These are phyloP conservation scores for Zymoseptoria brevis DNA, from an alignment of 2,329 filamentous ascomycete genomes.

Conservation along the genomic window DNA sequence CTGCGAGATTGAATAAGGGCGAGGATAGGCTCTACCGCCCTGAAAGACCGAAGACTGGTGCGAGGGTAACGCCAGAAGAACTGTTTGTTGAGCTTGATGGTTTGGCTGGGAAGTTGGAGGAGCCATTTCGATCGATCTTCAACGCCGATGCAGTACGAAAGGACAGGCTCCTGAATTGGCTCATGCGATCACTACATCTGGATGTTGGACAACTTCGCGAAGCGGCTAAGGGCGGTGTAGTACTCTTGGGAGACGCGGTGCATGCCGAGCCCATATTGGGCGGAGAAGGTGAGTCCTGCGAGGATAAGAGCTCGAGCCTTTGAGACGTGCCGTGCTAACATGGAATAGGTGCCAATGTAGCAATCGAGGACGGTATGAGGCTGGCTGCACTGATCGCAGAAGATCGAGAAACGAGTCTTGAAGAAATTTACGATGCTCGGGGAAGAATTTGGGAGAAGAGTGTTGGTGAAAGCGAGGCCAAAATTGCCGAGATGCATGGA, in stretches of 20 bases:
- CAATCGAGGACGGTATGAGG: conserved; percentile 32
- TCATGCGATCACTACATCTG: conserved; percentile 32
- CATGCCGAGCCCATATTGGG: conserved; percentile 37
- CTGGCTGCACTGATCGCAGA: conserved; percentile 26
- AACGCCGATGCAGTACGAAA: conserved; percentile 23
- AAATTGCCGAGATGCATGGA: conserved; percentile 22
- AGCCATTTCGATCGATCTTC: conserved; percentile 30
- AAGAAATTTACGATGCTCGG: conserved; percentile 16
- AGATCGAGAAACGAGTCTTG: conserved; percentile 8
- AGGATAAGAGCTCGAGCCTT: neutral
- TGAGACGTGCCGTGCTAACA: neutral
- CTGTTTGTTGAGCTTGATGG: conserved; percentile 30
- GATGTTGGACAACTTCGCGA: conserved; percentile 17
- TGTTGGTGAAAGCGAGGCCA: conserved; percentile 16
- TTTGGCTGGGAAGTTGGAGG: conserved; percentile 20
- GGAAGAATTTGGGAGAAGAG: conserved; percentile 16
- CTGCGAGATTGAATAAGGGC: conserved; percentile 14
- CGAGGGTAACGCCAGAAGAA: conserved; percentile 29
- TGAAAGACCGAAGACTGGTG: conserved; percentile 24
- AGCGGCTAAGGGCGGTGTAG: conserved; percentile 21
- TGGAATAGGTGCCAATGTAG: conserved; percentile 29
- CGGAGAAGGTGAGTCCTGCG: conserved; percentile 22
- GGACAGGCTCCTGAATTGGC: conserved; percentile 35
- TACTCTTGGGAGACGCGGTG: conserved; percentile 34
- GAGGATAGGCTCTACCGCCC: conserved; percentile 31